Evolutionary conservation across 129 eudicot species (phyloP).

Genomic region (Chrysanthemum lavandulifolium): DNA sequence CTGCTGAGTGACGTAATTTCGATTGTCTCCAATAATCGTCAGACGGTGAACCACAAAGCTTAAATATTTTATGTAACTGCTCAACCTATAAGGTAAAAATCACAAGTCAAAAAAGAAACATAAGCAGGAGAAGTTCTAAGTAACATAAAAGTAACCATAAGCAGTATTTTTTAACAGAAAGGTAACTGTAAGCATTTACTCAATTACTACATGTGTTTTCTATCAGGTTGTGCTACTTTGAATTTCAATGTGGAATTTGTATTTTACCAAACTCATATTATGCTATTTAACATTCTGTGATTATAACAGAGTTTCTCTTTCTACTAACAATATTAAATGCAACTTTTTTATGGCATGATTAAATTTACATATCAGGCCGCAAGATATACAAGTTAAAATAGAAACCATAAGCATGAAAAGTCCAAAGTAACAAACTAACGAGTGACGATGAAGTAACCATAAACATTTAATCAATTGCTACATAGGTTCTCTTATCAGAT

Average conservation of each 20-base stretch:
- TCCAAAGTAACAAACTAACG: neutral
- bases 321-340: too few relatives aligned
- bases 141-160: too few relatives aligned
- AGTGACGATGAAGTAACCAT: neutral
- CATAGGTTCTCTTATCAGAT: slow-evolving; percentile 1
- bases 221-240: too few relatives aligned
- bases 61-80: slow-evolving; percentile 81
- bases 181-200: neutral
- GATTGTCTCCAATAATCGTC: slow-evolving; percentile 82
- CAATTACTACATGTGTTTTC: neutral
- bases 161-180: neutral
- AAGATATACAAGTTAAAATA: too few relatives aligned
- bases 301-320: too few relatives aligned
- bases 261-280: too few relatives aligned
- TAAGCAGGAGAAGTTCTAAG: too few relatives aligned
- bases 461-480: neutral
- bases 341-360: too few relatives aligned
- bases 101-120: slow-evolving; percentile 18
- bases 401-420: too few relatives aligned
- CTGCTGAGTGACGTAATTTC: slow-evolving; percentile 61
- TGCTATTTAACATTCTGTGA: too few relatives aligned
- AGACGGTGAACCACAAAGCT: slow-evolving; percentile 89
- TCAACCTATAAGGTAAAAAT: slow-evolving; percentile 52
- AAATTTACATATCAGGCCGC: too few relatives aligned
- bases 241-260: too few relatives aligned